Percentiles rank a stretch among this genome's conserved stretches.
Conservation (phyloP, 164 flowering plant species). For the Houttuynia cordata region DNA sequence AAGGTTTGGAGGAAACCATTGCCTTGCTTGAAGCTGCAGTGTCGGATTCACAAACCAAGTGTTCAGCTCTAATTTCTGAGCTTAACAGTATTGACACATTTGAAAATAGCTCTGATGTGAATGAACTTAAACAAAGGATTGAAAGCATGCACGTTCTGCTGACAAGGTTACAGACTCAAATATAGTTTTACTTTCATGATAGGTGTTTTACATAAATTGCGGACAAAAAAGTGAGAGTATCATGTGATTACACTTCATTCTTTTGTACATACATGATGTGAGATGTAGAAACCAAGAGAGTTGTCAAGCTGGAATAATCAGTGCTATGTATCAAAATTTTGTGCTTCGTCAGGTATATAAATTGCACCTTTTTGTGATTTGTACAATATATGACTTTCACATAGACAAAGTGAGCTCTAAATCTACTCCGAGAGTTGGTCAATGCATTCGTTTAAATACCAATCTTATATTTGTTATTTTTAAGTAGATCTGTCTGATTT, state of each 20-base stretch:
- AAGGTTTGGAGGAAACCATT: constrained; percentile 40
- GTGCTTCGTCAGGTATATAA: constrained; percentile 4
- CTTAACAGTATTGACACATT: constrained; percentile 25
- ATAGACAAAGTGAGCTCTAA: background rate
- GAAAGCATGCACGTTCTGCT: constrained; percentile 55
- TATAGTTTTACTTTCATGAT: constrained; percentile 9
- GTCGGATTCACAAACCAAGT: constrained; percentile 51
- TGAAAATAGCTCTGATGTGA: constrained; percentile 23
- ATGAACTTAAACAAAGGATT: constrained; percentile 49
- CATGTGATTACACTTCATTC: constrained; percentile 9
- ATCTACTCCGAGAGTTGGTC: no score
- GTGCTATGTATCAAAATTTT: constrained; percentile 11
- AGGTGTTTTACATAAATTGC: background rate
- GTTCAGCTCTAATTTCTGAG: constrained; percentile 40
- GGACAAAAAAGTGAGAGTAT: background rate
- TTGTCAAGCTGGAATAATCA: constrained; percentile 1
- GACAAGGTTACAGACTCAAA: constrained; percentile 35
- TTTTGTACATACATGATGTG: constrained; percentile 29
- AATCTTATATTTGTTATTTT: no score
- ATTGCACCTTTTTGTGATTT: background rate
- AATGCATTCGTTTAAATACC: no score
- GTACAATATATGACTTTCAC: background rate
- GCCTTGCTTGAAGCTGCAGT: constrained; percentile 58
- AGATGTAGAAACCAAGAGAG: constrained; percentile 13
- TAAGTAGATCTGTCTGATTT: no score